Conservation (phyloP, 129 eudicot species). For the Oenanthe sinensis region DNA sequence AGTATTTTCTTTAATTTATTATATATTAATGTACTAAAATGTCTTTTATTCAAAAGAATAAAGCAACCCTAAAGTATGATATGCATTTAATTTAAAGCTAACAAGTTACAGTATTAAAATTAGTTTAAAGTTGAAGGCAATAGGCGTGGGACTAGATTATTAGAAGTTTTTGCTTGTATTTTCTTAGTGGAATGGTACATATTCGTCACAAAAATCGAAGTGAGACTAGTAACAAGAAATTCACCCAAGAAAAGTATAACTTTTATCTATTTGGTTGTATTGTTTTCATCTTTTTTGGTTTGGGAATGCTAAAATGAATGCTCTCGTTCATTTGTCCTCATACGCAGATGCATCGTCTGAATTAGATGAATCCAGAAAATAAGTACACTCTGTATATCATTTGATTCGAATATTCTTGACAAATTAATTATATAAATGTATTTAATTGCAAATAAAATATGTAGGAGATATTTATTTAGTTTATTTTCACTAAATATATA, state of each 20-base stretch:
- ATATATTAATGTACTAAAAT: no score
- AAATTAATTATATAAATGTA: no score
- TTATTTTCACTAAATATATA: no score
- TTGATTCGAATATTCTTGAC: no score
- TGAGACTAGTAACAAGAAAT: not conserved
- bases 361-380: not conserved
- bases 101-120: no score
- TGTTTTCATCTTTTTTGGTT: not conserved
- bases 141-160: not conserved
- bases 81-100: no score
- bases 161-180: conserved; percentile 3
- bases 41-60: no score
- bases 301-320: not conserved
- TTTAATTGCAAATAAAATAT: no score
- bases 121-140: not conserved
- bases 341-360: not conserved
- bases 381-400: no score
- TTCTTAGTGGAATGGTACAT: not conserved
- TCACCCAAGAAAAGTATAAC: not conserved
- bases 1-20: no score
- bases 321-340: not conserved
- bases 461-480: no score
- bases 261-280: not conserved
- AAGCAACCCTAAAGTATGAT: no score
- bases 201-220: conserved; percentile 2